These are phyloP conservation scores for Myochromella boudieri DNA, from an alignment of 768 basidiomycete genomes.

Conservation along the genomic window DNA sequence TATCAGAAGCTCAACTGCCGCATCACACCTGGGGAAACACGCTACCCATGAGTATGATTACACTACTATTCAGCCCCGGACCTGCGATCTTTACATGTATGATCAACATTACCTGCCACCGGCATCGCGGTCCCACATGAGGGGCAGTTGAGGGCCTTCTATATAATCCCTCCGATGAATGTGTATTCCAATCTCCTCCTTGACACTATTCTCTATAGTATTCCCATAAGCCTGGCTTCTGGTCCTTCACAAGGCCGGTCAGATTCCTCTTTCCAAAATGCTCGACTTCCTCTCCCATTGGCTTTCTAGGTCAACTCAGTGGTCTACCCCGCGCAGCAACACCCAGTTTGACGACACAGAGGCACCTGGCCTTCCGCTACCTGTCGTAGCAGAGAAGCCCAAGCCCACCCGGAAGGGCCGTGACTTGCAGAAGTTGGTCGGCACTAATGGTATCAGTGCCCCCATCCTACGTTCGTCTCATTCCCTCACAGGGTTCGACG, in stretches of 20 bases:
- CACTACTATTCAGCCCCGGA: too few relatives aligned
- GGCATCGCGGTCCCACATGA: conserved; percentile 20
- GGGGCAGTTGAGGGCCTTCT: conserved; percentile 5
- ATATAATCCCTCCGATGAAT: conserved; percentile 14
- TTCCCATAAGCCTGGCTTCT: neutral
- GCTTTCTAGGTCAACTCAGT: conserved; percentile 16
- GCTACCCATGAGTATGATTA: too few relatives aligned
- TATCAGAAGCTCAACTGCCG: neutral
- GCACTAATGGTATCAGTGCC: conserved; percentile 30
- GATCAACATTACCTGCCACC: conserved; percentile 12
- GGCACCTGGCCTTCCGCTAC: conserved; percentile 26
- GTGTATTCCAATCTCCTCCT: conserved; percentile 14
- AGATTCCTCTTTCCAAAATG: conserved; percentile 15
- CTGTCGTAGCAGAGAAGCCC: conserved; percentile 22
- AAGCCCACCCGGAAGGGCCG: conserved; percentile 18
- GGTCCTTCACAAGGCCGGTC: conserved; percentile 4
- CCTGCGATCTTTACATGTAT: too few relatives aligned
- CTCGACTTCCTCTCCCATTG: conserved; percentile 27
- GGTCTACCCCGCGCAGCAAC: too few relatives aligned
- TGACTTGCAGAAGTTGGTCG: conserved; percentile 12
- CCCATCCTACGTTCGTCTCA: conserved; percentile 32
- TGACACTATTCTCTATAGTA: conserved; percentile 10
- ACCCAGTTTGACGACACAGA: conserved; percentile 13
- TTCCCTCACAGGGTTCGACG: conserved; percentile 33
- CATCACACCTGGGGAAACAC: conserved; percentile 6